Percentiles rank a stretch among this genome's conserved stretches.
These are phyloP conservation scores for Melocanna baccifera DNA, from an alignment of 176 grass and related monocot genomes.

Conservation along the genomic window DNA sequence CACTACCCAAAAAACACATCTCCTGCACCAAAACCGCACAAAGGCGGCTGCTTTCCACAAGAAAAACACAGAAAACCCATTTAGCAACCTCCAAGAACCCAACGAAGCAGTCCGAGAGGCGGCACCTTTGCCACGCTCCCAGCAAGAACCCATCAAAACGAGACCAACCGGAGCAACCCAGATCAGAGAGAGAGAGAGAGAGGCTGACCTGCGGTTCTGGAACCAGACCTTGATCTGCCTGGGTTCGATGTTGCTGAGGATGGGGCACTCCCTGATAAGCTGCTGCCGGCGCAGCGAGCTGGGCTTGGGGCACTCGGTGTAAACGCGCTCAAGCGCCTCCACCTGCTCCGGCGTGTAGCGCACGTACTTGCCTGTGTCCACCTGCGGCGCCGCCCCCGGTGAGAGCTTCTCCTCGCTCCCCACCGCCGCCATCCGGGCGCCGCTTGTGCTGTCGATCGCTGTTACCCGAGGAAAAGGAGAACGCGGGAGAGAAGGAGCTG, in stretches of 20 bases:
- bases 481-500: background rate
- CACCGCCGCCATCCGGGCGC: constrained; percentile 58
- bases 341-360: constrained; percentile 98
- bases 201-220: constrained; percentile 82
- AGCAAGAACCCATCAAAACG: background rate
- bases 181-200: background rate
- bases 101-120: background rate
- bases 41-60: background rate
- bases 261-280: constrained; percentile 85
- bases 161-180: background rate
- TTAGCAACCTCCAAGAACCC: background rate
- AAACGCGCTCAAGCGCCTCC: constrained; percentile 95
- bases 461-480: background rate
- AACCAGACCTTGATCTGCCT: constrained; percentile 99
- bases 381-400: constrained; percentile 40
- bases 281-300: constrained; percentile 84
- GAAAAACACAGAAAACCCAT: background rate
- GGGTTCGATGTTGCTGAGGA: constrained; percentile 93
- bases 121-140: background rate
- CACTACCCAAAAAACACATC: background rate
- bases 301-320: constrained; percentile 96
- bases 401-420: constrained; percentile 40
- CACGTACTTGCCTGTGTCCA: constrained; percentile 95
- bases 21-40: background rate
- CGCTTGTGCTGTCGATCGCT: background rate